phyloP scores from a whole-genome alignment of 1,284 basidiomycete species.

The Apiotrichum akiyoshidainum region DNA sequence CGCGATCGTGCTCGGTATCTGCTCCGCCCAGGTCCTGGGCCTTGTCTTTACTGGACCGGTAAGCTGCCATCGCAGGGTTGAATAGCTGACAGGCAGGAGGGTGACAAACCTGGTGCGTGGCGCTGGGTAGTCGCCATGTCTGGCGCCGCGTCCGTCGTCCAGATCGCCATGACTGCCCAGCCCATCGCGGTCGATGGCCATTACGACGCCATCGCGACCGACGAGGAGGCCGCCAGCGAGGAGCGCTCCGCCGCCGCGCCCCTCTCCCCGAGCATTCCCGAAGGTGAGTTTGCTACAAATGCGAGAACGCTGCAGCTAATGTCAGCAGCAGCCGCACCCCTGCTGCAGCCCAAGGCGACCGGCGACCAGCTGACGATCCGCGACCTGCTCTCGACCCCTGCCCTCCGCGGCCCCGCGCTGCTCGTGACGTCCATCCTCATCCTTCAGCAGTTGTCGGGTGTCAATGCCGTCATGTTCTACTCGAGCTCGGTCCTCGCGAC shows the following conservation, averaged over 20 bases:
- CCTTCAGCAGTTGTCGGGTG: constrained; percentile 75
- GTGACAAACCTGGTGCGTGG: constrained; percentile 57
- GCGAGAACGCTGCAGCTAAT: background rate
- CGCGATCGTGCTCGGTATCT: constrained; percentile 77
- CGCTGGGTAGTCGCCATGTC: constrained; percentile 69
- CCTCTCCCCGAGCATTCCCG: background rate
- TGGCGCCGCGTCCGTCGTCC: constrained; percentile 58
- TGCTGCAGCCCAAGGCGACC: constrained; percentile 47
- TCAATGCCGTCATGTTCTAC: constrained; percentile 76
- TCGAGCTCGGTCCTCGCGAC: constrained; percentile 79
- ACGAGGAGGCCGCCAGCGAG: constrained; percentile 7
- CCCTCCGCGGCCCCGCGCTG: constrained; percentile 65
- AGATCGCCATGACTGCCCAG: constrained; percentile 54
- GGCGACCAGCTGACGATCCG: constrained; percentile 30
- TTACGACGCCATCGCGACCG: background rate
- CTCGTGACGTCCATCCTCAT: constrained; percentile 70
- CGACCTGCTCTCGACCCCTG: constrained; percentile 54
- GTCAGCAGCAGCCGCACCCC: constrained; percentile 28
- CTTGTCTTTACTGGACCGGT: constrained; percentile 43
- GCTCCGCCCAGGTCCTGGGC: constrained; percentile 63
- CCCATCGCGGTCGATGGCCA: background rate
- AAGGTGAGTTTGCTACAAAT: background rate
- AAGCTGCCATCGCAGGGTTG: constrained; percentile 52
- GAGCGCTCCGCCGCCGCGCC: background rate
- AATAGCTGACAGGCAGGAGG: constrained; percentile 26